Base-by-base conservation (phyloP, 805 yeast genomes). In the Myxozyma udenii region DNA sequence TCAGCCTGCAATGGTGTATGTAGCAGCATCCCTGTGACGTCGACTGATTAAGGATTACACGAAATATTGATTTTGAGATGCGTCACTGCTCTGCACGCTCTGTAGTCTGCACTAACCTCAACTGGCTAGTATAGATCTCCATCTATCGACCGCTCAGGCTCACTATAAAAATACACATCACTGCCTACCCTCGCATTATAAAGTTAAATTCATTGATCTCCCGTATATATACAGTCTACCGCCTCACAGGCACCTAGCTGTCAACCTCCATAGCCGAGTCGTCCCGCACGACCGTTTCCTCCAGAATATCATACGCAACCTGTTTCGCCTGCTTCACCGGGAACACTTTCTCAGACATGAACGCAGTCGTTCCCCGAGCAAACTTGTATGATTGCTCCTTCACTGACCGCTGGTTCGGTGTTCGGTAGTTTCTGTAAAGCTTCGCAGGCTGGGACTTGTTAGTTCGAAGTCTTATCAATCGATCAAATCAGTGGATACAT, bases 361-460 rank as follows among this genome's bases (percentile, higher is more conserved):
- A 78, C 3, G 87, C 95, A 6, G 98, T 93, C n/a, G 98, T 89
- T 38, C 98, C 98, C 67, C 93, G 79, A 16, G 84, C 77, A 68
- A 90, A 93, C 69, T 81, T 86, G 73, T 93, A 93, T 50, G 85
- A 81, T 68, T 80, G 80, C 60, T 84, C 83, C 76, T 93, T 93
- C 63, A 78, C 74, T 49, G 81, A 86, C 69, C 98, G 83, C 42
- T 81, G 83, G 69, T 93, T 93, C 53, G 98, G 98, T 47, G 89
- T 87, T 68, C 85, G 75, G 77, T 87, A 87, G 71, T 90, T 90
- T 73, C 98, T 81, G 68, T 78, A 74, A 50, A 91, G 76, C 56
- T 78, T 80, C 7, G 98, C 96, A 21, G 73, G 74, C 64, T 66
- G 37, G 4, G 24, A 14, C 28, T 21, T 22, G 26, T 2, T 5